Conservation (phyloP, 2,329 filamentous ascomycete genomes). For the Scedosporium apiospermum region DNA sequence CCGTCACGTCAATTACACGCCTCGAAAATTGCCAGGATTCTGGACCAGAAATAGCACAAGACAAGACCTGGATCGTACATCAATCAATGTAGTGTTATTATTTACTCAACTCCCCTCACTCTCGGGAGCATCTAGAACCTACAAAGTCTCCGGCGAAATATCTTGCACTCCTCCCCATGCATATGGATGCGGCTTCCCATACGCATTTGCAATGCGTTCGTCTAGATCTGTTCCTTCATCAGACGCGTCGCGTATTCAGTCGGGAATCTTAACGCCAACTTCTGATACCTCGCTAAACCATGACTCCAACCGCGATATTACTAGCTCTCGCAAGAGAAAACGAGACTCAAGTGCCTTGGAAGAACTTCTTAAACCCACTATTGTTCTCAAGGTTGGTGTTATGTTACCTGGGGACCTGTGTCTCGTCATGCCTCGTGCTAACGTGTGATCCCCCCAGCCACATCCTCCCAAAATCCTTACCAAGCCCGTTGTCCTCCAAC, state of each 20-base stretch:
- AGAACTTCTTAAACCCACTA: slow-evolving; percentile 39
- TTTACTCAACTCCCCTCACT: not conserved
- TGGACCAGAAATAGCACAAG: no score
- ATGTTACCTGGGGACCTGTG: not conserved
- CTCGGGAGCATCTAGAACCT: not conserved
- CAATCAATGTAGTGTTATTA: not conserved
- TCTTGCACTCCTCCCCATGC: slow-evolving; percentile 6
- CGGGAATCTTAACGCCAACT: slow-evolving; percentile 30
- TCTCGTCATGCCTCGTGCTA: not conserved
- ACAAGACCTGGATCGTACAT: not conserved
- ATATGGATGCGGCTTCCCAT: not conserved
- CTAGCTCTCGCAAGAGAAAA: slow-evolving; percentile 25
- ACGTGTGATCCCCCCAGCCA: slow-evolving; percentile 28
- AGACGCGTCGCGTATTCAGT: slow-evolving; percentile 41
- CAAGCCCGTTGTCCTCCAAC: slow-evolving; percentile 46
- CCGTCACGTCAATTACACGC: slow-evolving; percentile 4
- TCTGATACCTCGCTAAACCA: slow-evolving; percentile 28
- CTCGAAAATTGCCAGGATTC: not conserved
- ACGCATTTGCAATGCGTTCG: not conserved
- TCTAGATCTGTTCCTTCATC: slow-evolving; percentile 9
- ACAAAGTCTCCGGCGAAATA: not conserved
- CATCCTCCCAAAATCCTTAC: slow-evolving; percentile 43
- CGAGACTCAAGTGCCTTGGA: slow-evolving; percentile 33
- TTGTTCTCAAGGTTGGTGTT: slow-evolving; percentile 39
- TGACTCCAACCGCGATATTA: slow-evolving; percentile 18